These are phyloP conservation scores for Daldinia sp. DNA, from an alignment of 2,329 filamentous ascomycete species.

Conservation along the genomic window DNA sequence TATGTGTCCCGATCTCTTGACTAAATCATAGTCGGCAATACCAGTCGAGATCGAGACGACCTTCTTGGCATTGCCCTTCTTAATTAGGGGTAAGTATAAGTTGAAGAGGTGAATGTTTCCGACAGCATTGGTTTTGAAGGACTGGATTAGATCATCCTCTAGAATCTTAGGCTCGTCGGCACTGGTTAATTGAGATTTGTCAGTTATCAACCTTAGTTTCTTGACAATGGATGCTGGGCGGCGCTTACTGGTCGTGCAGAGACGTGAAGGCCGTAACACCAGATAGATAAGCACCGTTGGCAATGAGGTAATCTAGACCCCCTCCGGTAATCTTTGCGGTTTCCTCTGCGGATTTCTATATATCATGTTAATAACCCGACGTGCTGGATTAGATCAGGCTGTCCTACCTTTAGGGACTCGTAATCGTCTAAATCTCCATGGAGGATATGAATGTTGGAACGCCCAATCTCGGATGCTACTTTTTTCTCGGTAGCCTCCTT, in stretches of 20 bases:
- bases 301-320: constrained; percentile 60
- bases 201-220: neutral
- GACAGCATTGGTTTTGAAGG: constrained; percentile 59
- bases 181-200: constrained; percentile 31
- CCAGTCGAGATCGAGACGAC: constrained; percentile 49
- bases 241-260: constrained; percentile 52
- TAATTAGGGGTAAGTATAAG: constrained; percentile 61
- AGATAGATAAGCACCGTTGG: constrained; percentile 55
- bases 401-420: constrained; percentile 48
- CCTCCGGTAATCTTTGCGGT: constrained; percentile 49
- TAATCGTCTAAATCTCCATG: constrained; percentile 55
- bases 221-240: neutral
- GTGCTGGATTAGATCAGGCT: neutral
- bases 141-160: constrained; percentile 45
- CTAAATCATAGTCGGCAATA: constrained; percentile 62
- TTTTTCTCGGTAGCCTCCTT: constrained; percentile 55
- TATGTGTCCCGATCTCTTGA: constrained; percentile 41
- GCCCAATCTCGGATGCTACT: constrained; percentile 51
- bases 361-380: neutral
- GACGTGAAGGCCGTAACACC: constrained; percentile 42
- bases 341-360: constrained; percentile 39
- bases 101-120: constrained; percentile 62
- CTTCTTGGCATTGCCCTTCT: constrained; percentile 54
- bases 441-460: constrained; percentile 56
- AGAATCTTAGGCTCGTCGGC: constrained; percentile 46